Conservation (phyloP, 352 stramenopile genomes). For the Bremia lactucae region DNA sequence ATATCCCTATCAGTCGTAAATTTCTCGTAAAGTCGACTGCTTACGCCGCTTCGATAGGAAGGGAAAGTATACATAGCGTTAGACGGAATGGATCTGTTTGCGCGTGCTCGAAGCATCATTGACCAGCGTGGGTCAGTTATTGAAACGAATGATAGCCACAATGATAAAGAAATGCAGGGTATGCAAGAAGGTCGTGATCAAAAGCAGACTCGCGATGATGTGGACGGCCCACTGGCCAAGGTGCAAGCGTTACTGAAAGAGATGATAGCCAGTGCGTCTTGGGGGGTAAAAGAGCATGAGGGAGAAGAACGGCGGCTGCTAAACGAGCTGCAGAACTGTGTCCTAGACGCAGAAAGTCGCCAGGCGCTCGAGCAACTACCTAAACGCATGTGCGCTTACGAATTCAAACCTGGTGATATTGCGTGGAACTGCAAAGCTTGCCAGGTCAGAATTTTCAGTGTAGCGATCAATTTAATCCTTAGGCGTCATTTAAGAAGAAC, state of each 20-base stretch:
- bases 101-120: conserved; percentile 19
- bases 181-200: conserved; percentile 3
- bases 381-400: conserved; percentile 87
- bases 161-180: conserved; percentile 5
- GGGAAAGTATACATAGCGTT: neutral
- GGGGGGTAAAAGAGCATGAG: conserved; percentile 53
- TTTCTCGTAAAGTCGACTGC: conserved; percentile 10
- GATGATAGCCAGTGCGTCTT: conserved; percentile 33
- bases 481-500: conserved; percentile 1
- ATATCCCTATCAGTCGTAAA: conserved; percentile 11
- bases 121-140: conserved; percentile 12
- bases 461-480: neutral
- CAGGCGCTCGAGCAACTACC: conserved; percentile 46
- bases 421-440: conserved; percentile 93
- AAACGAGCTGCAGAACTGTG: conserved; percentile 40
- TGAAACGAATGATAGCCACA: neutral
- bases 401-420: conserved; percentile 94
- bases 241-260: conserved; percentile 41
- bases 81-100: conserved; percentile 28
- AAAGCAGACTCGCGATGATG: conserved; percentile 8
- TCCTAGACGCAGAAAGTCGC: conserved; percentile 39
- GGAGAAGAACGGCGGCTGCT: conserved; percentile 35
- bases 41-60: conserved; percentile 1
- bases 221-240: conserved; percentile 7
- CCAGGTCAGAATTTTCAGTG: conserved; percentile 27